A percentile compares a stretch with the other conserved stretches of the same genome.
Evolutionary conservation across 257 asterid species (phyloP).

Genomic region (Solanum tarijense): DNA sequence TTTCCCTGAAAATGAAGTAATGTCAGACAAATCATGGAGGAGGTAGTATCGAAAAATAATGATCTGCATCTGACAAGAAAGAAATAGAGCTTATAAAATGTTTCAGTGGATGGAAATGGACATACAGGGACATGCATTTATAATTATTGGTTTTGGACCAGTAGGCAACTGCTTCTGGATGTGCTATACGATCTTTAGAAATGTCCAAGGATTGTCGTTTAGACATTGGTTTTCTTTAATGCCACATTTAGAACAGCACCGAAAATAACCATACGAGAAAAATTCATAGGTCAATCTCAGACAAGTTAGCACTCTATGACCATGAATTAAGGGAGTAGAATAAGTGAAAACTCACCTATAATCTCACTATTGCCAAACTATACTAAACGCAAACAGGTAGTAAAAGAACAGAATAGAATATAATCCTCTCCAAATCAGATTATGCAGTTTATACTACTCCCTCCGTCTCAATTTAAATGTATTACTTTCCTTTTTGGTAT

Average conservation of each 20-base stretch:
- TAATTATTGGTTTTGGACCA: background rate
- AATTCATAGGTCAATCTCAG: conserved; percentile 1
- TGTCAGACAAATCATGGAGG: background rate
- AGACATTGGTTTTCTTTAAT: conserved; percentile 15
- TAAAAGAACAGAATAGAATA: background rate
- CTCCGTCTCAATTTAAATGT: background rate
- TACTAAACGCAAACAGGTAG: background rate
- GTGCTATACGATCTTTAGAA: background rate
- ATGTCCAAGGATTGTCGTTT: background rate
- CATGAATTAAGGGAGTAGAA: conserved; percentile 11
- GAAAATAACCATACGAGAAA: conserved; percentile 15
- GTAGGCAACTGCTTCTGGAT: background rate
- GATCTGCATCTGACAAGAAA: background rate
- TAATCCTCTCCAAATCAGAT: background rate
- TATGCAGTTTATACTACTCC: background rate
- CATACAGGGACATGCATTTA: background rate
- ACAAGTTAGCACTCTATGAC: background rate
- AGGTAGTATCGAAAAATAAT: background rate
- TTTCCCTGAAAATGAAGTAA: background rate
- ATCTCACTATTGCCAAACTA: background rate
- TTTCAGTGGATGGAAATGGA: background rate
- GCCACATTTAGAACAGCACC: conserved; percentile 17
- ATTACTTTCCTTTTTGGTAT: background rate
- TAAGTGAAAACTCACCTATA: background rate
- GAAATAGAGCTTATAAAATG: background rate